Conservation (phyloP, 352 stramenopile species). For the Discostella stelligera region DNA sequence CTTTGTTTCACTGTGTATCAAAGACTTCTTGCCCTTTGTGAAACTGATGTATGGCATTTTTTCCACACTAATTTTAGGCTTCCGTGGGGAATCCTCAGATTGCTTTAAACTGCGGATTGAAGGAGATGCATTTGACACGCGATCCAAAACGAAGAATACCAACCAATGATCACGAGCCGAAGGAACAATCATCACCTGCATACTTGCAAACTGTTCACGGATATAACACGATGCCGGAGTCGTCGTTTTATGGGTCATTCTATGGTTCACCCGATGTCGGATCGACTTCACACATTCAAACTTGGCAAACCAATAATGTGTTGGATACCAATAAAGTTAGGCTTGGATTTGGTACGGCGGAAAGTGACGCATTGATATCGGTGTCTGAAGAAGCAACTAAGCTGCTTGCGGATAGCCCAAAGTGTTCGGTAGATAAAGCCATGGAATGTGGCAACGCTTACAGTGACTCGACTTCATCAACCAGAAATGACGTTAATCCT, state of each 20-base stretch:
- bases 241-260: no score
- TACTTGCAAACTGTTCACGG: no score
- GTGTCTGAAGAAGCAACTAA: slow-evolving; percentile 8
- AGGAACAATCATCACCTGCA: no score
- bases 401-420: not conserved
- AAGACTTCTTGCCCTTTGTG: not conserved
- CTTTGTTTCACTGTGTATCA: not conserved
- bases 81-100: slow-evolving; percentile 3
- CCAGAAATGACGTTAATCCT: not conserved
- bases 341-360: slow-evolving; percentile 17
- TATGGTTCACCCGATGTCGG: no score
- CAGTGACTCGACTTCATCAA: not conserved
- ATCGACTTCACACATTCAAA: no score
- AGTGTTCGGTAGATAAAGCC: not conserved
- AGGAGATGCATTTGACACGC: not conserved
- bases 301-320: no score
- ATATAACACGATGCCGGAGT: no score
- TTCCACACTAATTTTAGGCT: slow-evolving; percentile 9
- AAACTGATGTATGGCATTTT: not conserved
- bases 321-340: no score
- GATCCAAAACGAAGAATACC: not conserved
- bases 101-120: not conserved
- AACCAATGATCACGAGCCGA: not conserved
- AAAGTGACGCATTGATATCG: slow-evolving; percentile 11
- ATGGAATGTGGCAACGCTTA: not conserved